A percentile compares a stretch with the other conserved stretches of the same genome.
phyloP scores from a whole-genome alignment of 768 basidiomycete genomes.

The Leccinum boreale region DNA sequence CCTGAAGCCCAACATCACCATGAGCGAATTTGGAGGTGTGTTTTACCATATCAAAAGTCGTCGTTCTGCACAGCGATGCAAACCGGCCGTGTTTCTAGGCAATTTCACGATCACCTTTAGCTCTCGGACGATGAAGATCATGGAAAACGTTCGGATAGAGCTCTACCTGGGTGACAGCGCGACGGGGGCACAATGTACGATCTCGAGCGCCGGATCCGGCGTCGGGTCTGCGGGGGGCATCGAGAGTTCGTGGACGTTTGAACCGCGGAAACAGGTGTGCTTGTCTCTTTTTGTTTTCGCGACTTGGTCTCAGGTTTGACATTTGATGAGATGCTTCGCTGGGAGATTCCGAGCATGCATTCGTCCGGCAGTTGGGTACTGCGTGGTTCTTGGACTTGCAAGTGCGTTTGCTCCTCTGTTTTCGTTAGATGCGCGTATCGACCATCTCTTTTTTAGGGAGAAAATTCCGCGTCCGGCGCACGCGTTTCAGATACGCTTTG shows the following conservation, averaged over 20 bases:
- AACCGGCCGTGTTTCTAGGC: slow-evolving; percentile 33
- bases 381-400: slow-evolving; percentile 73
- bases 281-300: neutral
- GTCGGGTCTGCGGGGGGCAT: slow-evolving; percentile 35
- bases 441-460: slow-evolving; percentile 31
- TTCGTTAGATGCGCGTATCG: neutral
- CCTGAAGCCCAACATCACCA: slow-evolving; percentile 41
- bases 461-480: slow-evolving; percentile 61
- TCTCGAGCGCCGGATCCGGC: slow-evolving; percentile 54
- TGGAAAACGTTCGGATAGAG: slow-evolving; percentile 72
- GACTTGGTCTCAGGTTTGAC: neutral
- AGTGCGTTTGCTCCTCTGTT: slow-evolving; percentile 39
- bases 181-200: slow-evolving; percentile 67
- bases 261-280: slow-evolving; percentile 59
- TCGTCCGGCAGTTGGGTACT: slow-evolving; percentile 70
- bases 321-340: slow-evolving; percentile 58
- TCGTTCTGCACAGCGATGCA: neutral
- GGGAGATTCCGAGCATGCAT: slow-evolving; percentile 70
- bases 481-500: slow-evolving; percentile 70
- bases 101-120: slow-evolving; percentile 60
- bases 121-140: slow-evolving; percentile 58
- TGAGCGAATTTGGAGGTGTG: slow-evolving; percentile 32
- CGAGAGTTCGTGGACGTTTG: slow-evolving; percentile 79
- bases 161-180: slow-evolving; percentile 75
- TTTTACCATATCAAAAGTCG: neutral